These are phyloP conservation scores for Dichotomopilus funicola DNA, from an alignment of 2,329 filamentous ascomycete genomes.

Conservation along the genomic window DNA sequence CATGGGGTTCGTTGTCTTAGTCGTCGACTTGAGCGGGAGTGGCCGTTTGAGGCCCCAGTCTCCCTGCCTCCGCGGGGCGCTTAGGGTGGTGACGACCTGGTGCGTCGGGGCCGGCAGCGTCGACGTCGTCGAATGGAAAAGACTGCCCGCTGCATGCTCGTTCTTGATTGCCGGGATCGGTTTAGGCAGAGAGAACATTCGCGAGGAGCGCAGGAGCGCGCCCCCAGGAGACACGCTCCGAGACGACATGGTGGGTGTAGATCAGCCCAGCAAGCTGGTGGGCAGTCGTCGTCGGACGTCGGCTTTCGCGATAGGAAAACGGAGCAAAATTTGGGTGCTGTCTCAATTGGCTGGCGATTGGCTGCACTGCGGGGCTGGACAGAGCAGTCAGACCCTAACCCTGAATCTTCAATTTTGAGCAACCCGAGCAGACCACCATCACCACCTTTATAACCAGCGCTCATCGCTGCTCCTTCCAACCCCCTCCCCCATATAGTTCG, in stretches of 20 bases:
- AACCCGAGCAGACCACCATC: not conserved
- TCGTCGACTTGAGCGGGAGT: constrained; percentile 69
- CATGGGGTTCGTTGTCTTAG: constrained; percentile 64
- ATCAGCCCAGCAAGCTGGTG: constrained; percentile 6
- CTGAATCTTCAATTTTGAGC: not conserved
- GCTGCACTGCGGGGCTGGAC: too few relatives aligned
- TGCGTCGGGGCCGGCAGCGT: constrained; percentile 75
- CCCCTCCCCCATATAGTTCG: too few relatives aligned
- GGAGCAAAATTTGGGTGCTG: constrained; percentile 20
- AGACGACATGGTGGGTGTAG: constrained; percentile 25
- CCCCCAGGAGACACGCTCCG: constrained; percentile 51
- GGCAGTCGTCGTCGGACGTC: constrained; percentile 7
- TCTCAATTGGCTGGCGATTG: not conserved
- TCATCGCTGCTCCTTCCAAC: too few relatives aligned
- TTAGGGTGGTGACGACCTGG: constrained; percentile 73
- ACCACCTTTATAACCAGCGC: not conserved
- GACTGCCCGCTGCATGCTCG: constrained; percentile 41
- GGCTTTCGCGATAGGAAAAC: constrained; percentile 4
- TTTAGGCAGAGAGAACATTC: constrained; percentile 80
- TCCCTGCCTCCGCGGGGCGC: constrained; percentile 64
- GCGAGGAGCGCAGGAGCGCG: constrained; percentile 73
- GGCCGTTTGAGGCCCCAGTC: constrained; percentile 92
- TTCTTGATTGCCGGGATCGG: constrained; percentile 58
- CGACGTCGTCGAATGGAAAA: constrained; percentile 56
- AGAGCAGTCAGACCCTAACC: constrained; percentile 14